Evolutionary conservation across 495 filamentous ascomycete genomes (phyloP), one percentile per base, ranked within the genome.

Genomic region (Collariella sp.): DNA sequence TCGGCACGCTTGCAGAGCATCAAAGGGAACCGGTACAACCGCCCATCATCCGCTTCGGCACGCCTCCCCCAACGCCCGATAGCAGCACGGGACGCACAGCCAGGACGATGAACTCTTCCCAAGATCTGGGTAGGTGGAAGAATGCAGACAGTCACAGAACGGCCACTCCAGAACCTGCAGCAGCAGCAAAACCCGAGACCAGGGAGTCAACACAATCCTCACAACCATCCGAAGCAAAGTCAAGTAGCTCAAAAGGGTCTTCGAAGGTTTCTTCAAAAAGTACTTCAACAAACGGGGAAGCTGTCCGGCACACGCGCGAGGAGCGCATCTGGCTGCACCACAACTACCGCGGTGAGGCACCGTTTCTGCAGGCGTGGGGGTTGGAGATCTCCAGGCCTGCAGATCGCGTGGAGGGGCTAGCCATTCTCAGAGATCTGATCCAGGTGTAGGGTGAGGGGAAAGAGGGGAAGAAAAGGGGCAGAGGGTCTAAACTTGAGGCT

Each of bases 291-390:
- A 9, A 31, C 26, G 13, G 29, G 7, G 46, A 13, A 16, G 4
- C 22, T 3, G 5, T 45, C 3, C 54, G 40, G 0, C 55, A 62
- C 33, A 67, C 57, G 2, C 57, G 59, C 7, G 13, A 67, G 33
- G 64, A 75, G 36, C 51, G 66, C 1, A 34, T 71, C n/a, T 75
- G 71, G 71, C 48, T 75, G 26, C 72, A 75, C 41, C 48, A 42
- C 9, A 67, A 75, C 50, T 75, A 75, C 53, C 62, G 68, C 9
- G 72, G 71, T 0, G 69, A 74, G 31, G 68, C 67, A 0, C 60
- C 62, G 1, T 75, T 75, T 20, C 54, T 75, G 5, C 46, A 56
- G 22, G 71, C 71, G 0, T 75, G 72, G 72, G 72, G 72, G 0
- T 51, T 75, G 23, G 60, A 73, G 12, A 68, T 71, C 5, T 33